phyloP scores from a whole-genome alignment of 371 early-diverging fungal genomes.

The Chytridium lagenaria region DNA sequence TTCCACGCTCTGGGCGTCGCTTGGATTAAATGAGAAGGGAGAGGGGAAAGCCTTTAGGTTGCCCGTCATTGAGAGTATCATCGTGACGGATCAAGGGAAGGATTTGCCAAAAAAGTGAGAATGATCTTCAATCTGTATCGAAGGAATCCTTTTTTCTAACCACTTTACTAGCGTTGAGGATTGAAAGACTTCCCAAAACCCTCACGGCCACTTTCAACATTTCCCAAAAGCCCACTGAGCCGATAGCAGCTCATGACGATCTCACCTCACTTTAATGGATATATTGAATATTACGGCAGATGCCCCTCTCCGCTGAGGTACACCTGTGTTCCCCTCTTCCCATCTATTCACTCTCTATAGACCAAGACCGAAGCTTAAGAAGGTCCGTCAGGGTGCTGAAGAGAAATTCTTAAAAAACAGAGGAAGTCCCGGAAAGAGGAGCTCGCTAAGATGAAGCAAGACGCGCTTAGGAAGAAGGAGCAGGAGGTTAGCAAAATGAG shows the following conservation, averaged over 20 bases:
- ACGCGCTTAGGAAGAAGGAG: slow-evolving; percentile 54
- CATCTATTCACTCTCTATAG: not conserved
- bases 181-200: slow-evolving; percentile 32
- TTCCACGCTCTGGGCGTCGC: slow-evolving; percentile 42
- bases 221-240: not conserved
- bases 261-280: slow-evolving; percentile 31
- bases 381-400: slow-evolving; percentile 41
- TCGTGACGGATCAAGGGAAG: slow-evolving; percentile 47
- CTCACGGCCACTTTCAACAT: slow-evolving; percentile 33
- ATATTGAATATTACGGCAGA: slow-evolving; percentile 49
- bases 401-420: slow-evolving; percentile 40
- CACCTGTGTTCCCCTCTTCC: not conserved
- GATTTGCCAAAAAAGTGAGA: slow-evolving; percentile 40
- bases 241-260: slow-evolving; percentile 14
- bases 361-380: slow-evolving; percentile 37
- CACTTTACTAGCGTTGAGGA: slow-evolving; percentile 41
- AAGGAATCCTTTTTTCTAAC: not conserved
- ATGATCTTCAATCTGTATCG: not conserved
- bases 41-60: slow-evolving; percentile 28
- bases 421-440: slow-evolving; percentile 49
- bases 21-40: slow-evolving; percentile 46
- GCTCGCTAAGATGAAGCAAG: slow-evolving; percentile 53
- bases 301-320: slow-evolving; percentile 39
- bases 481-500: slow-evolving; percentile 49
- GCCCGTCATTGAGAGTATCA: slow-evolving; percentile 50